Conservation (phyloP, 495 filamentous ascomycete genomes). For the Hapsidospora chrysogenum region DNA sequence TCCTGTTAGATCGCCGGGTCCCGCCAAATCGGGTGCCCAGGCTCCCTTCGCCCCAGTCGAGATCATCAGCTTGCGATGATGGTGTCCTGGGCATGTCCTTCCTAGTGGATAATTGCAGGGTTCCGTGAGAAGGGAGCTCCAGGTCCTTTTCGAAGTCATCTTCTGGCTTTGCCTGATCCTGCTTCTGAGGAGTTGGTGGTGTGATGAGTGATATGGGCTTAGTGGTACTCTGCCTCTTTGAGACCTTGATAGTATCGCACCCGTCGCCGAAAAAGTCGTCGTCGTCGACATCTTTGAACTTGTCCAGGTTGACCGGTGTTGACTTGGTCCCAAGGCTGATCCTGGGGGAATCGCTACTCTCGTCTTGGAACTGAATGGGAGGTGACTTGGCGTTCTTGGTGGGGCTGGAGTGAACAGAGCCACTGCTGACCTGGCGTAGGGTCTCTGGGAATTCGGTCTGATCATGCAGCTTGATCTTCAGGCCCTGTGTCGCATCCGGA, state of each 20-base stretch:
- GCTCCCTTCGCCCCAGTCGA: constrained; percentile 90
- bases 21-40: constrained; percentile 78
- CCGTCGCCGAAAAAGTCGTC: constrained; percentile 45
- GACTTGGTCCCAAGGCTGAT: constrained; percentile 11
- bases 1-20: constrained; percentile 61
- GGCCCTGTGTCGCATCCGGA: constrained; percentile 37
- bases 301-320: constrained; percentile 33
- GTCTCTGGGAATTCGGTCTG: constrained; percentile 48
- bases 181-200: constrained; percentile 33
- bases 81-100: constrained; percentile 42
- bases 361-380: constrained; percentile 7
- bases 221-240: constrained; percentile 37
- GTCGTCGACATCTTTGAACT: constrained; percentile 44
- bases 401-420: constrained; percentile 22
- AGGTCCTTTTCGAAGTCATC: constrained; percentile 69
- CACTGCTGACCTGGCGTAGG: constrained; percentile 42
- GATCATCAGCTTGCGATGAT: constrained; percentile 46
- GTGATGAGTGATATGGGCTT: constrained; percentile 38
- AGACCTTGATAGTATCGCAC: constrained; percentile 47
- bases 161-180: constrained; percentile 18
- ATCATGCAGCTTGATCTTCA: constrained; percentile 47
- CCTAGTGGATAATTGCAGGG: constrained; percentile 40
- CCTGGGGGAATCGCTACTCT: neutral
- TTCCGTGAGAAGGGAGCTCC: constrained; percentile 46
- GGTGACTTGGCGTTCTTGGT: constrained; percentile 16